Evolutionary conservation across 345 rosid species (phyloP).

Genomic region (Eucalyptus cladocalyx): DNA sequence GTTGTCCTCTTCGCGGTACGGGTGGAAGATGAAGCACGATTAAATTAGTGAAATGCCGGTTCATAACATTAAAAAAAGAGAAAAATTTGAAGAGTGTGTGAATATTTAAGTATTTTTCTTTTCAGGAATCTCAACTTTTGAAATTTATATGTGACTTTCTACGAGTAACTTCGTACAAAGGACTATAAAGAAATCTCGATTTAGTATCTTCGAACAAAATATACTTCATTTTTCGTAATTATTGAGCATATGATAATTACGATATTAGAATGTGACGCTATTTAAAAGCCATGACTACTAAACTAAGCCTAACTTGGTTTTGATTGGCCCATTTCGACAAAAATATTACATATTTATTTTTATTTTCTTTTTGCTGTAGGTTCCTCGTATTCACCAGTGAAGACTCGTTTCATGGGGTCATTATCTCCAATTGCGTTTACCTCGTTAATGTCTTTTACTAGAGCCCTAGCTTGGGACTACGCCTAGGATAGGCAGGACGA

Average conservation of each 20-base stretch:
- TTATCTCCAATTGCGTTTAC: not conserved
- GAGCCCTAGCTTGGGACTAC: not conserved
- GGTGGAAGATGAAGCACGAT: not conserved
- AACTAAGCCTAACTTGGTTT: not conserved
- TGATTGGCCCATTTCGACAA: not conserved
- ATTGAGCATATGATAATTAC: not conserved
- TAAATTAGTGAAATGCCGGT: not conserved
- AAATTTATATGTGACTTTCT: not conserved
- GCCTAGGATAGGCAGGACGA: not conserved
- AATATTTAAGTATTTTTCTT: not conserved
- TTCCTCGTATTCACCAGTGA: not conserved
- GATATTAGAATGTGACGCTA: not conserved
- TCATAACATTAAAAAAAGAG: not conserved
- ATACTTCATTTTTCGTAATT: not conserved
- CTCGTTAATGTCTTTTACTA: not conserved
- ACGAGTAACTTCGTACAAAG: rapidly evolving
- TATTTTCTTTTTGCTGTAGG: not conserved
- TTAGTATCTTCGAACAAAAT: not conserved
- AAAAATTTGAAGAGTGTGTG: not conserved
- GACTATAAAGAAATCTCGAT: rapidly evolving
- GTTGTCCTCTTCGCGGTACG: not conserved
- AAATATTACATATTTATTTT: not conserved
- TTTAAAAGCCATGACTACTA: not conserved
- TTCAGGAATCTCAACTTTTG: not conserved
- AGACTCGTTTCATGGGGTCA: not conserved